Conservation (phyloP, 257 asterid species). For the Nicotiana benthamiana region DNA sequence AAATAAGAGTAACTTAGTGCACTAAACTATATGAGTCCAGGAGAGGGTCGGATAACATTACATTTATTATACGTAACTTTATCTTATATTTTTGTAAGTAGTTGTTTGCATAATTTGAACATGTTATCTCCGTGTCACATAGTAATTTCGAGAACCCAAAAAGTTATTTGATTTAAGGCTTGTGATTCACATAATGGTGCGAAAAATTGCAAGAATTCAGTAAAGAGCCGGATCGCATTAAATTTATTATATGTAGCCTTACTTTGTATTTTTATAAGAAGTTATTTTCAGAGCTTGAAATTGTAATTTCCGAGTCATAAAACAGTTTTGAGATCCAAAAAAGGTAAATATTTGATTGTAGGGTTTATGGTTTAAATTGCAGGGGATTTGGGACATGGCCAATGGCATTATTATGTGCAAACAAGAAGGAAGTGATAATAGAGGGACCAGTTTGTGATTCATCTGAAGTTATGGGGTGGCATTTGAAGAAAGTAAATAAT, state of each 20-base stretch:
- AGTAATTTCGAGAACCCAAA: no score
- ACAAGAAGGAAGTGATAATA: slow-evolving; percentile 44
- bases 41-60: accelerated
- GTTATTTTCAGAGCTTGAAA: not conserved
- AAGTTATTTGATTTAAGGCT: no score
- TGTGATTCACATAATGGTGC: no score
- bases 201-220: no score
- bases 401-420: slow-evolving; percentile 54
- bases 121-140: no score
- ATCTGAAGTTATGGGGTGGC: slow-evolving; percentile 84
- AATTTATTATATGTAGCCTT: not conserved
- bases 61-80: not conserved
- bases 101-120: not conserved
- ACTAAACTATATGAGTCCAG: no score
- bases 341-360: no score
- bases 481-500: slow-evolving; percentile 57
- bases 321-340: no score
- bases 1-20: no score
- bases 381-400: slow-evolving; percentile 95
- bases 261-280: not conserved
- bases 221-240: accelerated
- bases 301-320: no score
- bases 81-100: not conserved
- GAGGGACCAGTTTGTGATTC: slow-evolving; percentile 78
- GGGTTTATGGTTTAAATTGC: no score